Evolutionary conservation across 2,329 filamentous ascomycete species (phyloP), one percentile per base, ranked within the genome.

Genomic region (Calonectria naviculata): DNA sequence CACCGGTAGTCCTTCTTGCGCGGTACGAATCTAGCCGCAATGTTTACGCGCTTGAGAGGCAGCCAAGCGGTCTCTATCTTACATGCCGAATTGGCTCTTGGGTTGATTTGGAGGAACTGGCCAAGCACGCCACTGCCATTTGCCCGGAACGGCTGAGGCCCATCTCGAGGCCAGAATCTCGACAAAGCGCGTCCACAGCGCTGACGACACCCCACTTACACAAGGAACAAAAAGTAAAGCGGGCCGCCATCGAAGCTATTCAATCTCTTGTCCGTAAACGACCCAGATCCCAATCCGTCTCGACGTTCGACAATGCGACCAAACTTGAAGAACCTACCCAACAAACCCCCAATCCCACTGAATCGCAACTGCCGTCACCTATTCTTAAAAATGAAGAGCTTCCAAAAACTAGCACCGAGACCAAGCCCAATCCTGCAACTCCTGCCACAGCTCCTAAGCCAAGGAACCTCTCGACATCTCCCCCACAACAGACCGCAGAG

Each of bases 71-170:
- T 1, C 84, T 93, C 4, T 95, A 94, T 80, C 89, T 90, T 13
- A 80, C 94, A 29, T 95, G 92, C 81, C 91, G 89, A 76, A 84
- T 97, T 49, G 92, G 90, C 2, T 81, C 85, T 24, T 94, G 93
- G 92, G 87, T 93, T 26, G 88, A 91, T 71, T 79, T 93, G 63
- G 85, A 88, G 41, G 83, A 86, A 8, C 83, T 95, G 31, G 82
- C 83, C 28, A 79, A 81, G 13, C 81, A 85, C 44, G 89, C 90
- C 44, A 89, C 88, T 0, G 80, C 78, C 5, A 61, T 81, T 31
- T 82, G 76, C 52, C 76, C 71, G 28, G 78, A 83, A 13, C 81
- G 82, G 13, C 65, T 84, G 9, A 71, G 71, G 9, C 73, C 76
- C 28, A 31, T 61, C 19, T 65, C 68, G 19, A 76, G 71, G 29